These are phyloP conservation scores for Myrica gale DNA, from an alignment of 306 rosid species.

Conservation along the genomic window DNA sequence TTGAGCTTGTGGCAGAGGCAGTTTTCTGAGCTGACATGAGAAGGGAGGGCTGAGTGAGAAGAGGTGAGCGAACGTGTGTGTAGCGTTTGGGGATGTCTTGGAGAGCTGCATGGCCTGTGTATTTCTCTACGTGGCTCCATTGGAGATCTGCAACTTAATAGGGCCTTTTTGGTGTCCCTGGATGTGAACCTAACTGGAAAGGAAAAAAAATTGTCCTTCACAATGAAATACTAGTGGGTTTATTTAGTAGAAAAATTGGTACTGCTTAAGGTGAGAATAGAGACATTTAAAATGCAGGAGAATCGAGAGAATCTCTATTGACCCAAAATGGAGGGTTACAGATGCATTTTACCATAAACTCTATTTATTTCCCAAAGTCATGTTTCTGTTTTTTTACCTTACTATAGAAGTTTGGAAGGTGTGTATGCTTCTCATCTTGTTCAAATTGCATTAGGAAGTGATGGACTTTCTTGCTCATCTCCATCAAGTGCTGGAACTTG, in stretches of 20 bases:
- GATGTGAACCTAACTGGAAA: background rate
- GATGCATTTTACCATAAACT: constrained; percentile 6
- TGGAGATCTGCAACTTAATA: no score
- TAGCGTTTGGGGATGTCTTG: background rate
- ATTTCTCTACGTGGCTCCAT: no score
- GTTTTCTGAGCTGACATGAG: no score
- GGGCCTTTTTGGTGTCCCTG: background rate
- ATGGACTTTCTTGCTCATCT: constrained; percentile 30
- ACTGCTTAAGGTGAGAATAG: no score
- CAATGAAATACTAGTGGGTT: background rate
- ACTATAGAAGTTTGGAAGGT: constrained; percentile 9
- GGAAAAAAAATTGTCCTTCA: background rate
- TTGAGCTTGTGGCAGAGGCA: background rate
- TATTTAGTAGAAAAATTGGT: background rate
- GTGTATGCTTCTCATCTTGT: constrained; percentile 26
- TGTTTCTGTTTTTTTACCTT: constrained; percentile 3
- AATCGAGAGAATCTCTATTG: background rate
- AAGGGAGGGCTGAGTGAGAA: background rate
- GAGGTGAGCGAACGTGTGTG: background rate
- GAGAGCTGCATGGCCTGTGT: background rate
- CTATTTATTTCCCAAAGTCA: constrained; percentile 7
- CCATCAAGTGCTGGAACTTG: constrained; percentile 47
- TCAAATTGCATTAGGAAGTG: constrained; percentile 35
- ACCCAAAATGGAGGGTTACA: background rate
- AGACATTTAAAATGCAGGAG: background rate